Base-by-base conservation (phyloP, 192 early-diverging fungal genomes). In the Coemansia sp. region DNA sequence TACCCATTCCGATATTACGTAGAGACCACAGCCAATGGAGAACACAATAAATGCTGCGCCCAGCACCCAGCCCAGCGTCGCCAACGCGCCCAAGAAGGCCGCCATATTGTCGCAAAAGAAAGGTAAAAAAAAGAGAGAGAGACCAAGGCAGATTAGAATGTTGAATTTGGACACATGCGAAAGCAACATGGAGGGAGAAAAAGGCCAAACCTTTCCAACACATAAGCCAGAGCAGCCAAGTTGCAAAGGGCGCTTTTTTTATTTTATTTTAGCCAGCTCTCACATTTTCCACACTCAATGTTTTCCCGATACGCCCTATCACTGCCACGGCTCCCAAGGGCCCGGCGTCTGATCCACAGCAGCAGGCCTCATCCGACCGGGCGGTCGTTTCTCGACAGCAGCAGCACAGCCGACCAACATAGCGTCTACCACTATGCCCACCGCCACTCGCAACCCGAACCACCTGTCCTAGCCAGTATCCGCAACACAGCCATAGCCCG, bases 1-100 rank as follows among this genome's bases (percentile, higher is more conserved):
- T 5, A 73, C 82, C 70, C 76, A 72, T 53, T 78, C 76, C 13
- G 82, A 78, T 16, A 79, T 63, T n/a, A 76, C 55, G 39, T 76
- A 83, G 26, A 75, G 68, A 9, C 70, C 74, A 47, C 83, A 80
- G 34, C 70, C 72, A 13, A 85, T 28, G 26, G 71, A 83, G 55
- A 74, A 77, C 59, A 73, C 66, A 18, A 53, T 61, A 20, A 83
- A 79, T 16, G 65, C 47, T 20, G 62, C 28, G 18, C 68, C 72
- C 14, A 65, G 12, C 25, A 59, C 36, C 72, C 72, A 74, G 7
- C 77, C 69, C 3, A 43, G 41, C 10, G 37, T 38, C n/a, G 73
- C 53, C 50, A 80, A 55, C 13, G 45, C 61, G 20, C 56, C 42
- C 47, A 80, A 56, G 42, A 80, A 45, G n/a, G 55, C 16, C 35